Evolutionary conservation across 352 stramenopile species (phyloP), one percentile per base, ranked within the genome.

Genomic region (Phytophthora pinifolia): DNA sequence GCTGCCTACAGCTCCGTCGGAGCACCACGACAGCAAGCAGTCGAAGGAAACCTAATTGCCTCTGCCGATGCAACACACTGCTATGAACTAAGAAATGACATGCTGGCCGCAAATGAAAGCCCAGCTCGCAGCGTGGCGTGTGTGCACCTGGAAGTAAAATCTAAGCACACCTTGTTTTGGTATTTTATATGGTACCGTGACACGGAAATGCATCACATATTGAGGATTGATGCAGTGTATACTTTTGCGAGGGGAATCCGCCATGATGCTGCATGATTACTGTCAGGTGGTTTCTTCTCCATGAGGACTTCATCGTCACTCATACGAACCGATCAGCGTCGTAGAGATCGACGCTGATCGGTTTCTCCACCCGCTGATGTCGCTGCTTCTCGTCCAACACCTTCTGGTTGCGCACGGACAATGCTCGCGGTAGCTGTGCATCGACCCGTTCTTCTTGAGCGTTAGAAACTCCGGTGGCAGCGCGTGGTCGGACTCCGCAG

Each of bases 371-470:
- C n/a, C n/a, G n/a, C 18, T 64, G 41, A 3, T 41, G 47, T 49
- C 70, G 72, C 13, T 67, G 76, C 49, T 83, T 83, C 25, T 69
- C 61, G 46, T 83, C 76, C 32, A 84, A 86, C 9, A 48, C 59
- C 17, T 63, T 54, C 66, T 92, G 82, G 59, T 89, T 92, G 9
- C 59, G 51, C 15, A 86, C 60, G 3, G 79, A 84, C 1, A 79
- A 37, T 79, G 62, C 33, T 84, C 76, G 34, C 81, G 89, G 53
- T 78, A 85, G 44, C 66, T 74, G 51, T 92, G 81, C 53, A 83
- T 49, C 15, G 47, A 58, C 9, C 81, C 81, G 51, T 84, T 88
- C 50, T 73, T 83, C 65, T 92, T 92, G 31, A 76, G 41, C 25
- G 76, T 78, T 20, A 56, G 73, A 15, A 66, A 43, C 15, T 73